Percentiles rank a stretch among this genome's conserved stretches.
Evolutionary conservation across 306 rosid genomes (phyloP).

Genomic region (Notholithocarpus densiflorus): DNA sequence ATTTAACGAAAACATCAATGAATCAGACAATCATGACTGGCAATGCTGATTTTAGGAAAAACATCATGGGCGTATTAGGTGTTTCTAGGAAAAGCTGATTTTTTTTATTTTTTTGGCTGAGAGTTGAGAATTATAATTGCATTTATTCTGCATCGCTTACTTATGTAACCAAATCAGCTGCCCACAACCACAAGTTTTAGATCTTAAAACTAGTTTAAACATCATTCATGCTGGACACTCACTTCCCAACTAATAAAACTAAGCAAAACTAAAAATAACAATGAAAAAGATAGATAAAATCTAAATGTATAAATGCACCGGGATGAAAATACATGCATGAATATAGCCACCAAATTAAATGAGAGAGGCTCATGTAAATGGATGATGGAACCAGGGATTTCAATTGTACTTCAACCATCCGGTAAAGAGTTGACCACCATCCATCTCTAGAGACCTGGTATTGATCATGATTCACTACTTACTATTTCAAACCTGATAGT

Average conservation of each 20-base stretch:
- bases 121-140: neutral
- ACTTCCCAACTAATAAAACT: neutral
- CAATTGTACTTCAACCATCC: constrained; percentile 71
- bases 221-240: neutral
- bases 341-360: neutral
- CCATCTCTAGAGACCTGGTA: constrained; percentile 59
- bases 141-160: neutral
- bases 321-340: neutral
- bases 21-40: neutral
- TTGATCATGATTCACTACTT: no score
- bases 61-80: neutral
- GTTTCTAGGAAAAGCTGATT: neutral
- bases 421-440: constrained; percentile 80
- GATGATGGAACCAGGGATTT: constrained; percentile 12
- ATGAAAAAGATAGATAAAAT: neutral
- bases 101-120: neutral
- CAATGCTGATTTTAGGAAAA: neutral
- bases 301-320: neutral
- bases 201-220: neutral
- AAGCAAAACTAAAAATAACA: neutral
- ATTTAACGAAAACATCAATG: neutral
- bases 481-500: no score
- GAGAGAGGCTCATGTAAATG: neutral
- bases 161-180: neutral
- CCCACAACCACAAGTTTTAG: neutral